Conservation (phyloP, 768 basidiomycete species). For the Amanita pseudoporphyria region DNA sequence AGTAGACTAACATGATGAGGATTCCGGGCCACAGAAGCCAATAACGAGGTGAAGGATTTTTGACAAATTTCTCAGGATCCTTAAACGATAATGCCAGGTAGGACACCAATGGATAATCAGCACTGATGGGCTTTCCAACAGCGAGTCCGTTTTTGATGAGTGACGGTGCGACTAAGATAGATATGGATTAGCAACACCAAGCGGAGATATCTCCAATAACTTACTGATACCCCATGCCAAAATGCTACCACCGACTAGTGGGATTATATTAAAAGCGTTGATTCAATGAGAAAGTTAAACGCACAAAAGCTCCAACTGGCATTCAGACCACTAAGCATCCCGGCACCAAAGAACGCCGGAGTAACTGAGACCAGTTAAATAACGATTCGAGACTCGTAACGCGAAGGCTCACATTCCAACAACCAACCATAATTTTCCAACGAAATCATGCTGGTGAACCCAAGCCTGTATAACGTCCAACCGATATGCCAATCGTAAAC, state of each 20-base stretch:
- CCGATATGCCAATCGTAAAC: constrained; percentile 58
- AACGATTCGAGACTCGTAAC: background rate
- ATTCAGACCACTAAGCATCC: constrained; percentile 48
- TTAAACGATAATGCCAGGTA: constrained; percentile 36
- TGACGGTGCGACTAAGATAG: constrained; percentile 35
- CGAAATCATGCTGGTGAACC: constrained; percentile 50
- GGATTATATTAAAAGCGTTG: background rate
- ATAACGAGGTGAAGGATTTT: constrained; percentile 43
- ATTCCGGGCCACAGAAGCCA: constrained; percentile 60
- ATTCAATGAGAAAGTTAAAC: constrained; percentile 12
- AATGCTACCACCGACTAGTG: constrained; percentile 39
- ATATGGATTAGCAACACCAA: background rate
- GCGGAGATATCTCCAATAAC: constrained; percentile 9
- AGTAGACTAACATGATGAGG: constrained; percentile 51
- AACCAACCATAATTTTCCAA: constrained; percentile 52
- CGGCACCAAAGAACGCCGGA: constrained; percentile 51
- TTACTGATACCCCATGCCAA: constrained; percentile 53
- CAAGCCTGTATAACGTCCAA: constrained; percentile 48
- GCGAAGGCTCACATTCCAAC: constrained; percentile 33
- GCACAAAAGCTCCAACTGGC: constrained; percentile 48
- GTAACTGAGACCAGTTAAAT: constrained; percentile 22
- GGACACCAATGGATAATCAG: constrained; percentile 33
- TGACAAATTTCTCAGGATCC: constrained; percentile 30
- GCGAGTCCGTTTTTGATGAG: constrained; percentile 44
- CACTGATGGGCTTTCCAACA: constrained; percentile 26